Conservation (phyloP, 2,329 filamentous ascomycete species). For the Cordyceps farinosa region DNA sequence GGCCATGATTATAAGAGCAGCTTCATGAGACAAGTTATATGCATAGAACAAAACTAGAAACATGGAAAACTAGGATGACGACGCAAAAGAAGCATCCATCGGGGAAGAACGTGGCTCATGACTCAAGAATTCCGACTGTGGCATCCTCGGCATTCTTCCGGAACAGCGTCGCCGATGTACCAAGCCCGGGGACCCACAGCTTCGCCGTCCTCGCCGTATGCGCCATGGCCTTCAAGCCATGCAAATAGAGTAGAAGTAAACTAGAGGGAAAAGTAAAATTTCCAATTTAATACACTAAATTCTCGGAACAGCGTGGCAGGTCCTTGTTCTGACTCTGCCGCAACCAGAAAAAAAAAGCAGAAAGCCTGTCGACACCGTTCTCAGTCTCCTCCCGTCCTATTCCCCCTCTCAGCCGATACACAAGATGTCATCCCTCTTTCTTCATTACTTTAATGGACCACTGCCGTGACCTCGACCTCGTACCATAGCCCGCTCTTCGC, state of each 20-base stretch:
- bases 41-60: neutral
- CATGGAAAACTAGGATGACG: neutral
- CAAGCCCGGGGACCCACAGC: constrained; percentile 7
- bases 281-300: too few species aligned
- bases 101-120: neutral
- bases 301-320: too few species aligned
- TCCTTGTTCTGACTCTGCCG: too few species aligned
- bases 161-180: constrained; percentile 5
- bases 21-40: neutral
- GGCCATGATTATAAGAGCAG: neutral
- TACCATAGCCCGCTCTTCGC: neutral
- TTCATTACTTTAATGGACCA: neutral
- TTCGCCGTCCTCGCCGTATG: neutral
- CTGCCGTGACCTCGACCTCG: neutral
- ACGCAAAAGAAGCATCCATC: neutral
- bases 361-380: neutral
- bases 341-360: neutral
- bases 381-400: neutral
- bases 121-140: neutral
- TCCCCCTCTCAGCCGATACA: too few species aligned
- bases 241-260: too few species aligned
- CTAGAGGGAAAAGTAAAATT: too few species aligned
- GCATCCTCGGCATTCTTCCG: neutral
- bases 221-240: neutral
- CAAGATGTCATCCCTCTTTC: too few species aligned